A percentile compares a stretch with the other conserved stretches of the same genome.
These are phyloP conservation scores for Beverwykella pulmonaria DNA, from an alignment of 495 filamentous ascomycete species.

Conservation along the genomic window DNA sequence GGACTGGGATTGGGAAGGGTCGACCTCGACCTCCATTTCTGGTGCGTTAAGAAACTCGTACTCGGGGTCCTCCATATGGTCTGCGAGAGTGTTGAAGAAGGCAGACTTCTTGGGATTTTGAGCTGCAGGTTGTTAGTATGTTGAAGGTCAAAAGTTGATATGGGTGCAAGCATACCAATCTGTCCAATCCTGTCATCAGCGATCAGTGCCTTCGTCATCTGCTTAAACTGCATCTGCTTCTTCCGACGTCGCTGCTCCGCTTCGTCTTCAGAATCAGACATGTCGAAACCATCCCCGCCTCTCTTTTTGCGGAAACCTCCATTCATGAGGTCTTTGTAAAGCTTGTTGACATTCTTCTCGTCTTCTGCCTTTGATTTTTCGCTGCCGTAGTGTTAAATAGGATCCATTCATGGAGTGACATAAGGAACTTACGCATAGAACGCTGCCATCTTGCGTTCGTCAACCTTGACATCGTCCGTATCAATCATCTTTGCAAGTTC, in stretches of 20 bases:
- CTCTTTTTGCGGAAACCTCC: slow-evolving; percentile 80
- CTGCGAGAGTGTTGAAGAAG: slow-evolving; percentile 88
- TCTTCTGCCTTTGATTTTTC: slow-evolving; percentile 69
- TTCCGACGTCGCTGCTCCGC: slow-evolving; percentile 72
- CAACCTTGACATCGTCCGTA: slow-evolving; percentile 67
- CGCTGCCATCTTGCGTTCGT: slow-evolving; percentile 80
- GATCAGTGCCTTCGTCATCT: slow-evolving; percentile 86
- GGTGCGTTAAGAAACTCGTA: slow-evolving; percentile 64
- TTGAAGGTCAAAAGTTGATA: neutral
- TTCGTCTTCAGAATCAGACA: slow-evolving; percentile 86
- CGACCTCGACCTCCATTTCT: slow-evolving; percentile 52
- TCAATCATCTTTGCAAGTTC: slow-evolving; percentile 88
- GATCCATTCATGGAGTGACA: too few relatives aligned
- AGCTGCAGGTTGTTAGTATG: slow-evolving; percentile 39
- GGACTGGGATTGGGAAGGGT: slow-evolving; percentile 45
- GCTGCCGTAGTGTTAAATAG: slow-evolving; percentile 44
- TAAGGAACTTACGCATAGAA: slow-evolving; percentile 76
- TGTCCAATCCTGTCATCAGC: slow-evolving; percentile 89
- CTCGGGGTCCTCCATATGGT: slow-evolving; percentile 76
- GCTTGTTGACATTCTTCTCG: slow-evolving; percentile 83
- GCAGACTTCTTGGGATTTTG: slow-evolving; percentile 87
- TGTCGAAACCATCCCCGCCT: slow-evolving; percentile 70
- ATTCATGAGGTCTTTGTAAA: slow-evolving; percentile 88
- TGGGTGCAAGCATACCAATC: slow-evolving; percentile 49
- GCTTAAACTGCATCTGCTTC: slow-evolving; percentile 85